Evolutionary conservation across 805 yeast species (phyloP).

Genomic region (Allodekkera sacchari): DNA sequence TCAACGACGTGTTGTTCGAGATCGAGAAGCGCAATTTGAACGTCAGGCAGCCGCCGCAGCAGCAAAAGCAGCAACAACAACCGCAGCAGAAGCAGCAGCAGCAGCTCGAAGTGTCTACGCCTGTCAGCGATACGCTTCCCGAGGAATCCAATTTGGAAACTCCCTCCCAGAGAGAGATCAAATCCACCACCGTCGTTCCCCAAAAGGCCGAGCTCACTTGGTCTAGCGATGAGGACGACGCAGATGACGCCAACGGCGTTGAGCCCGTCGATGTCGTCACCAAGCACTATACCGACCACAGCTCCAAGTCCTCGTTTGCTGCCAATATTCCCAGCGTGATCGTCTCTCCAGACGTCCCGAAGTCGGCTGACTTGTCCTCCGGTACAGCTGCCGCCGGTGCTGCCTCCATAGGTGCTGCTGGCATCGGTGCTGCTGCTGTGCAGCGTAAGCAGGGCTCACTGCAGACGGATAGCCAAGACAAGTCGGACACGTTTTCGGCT

Average conservation of each 20-base stretch:
- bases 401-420: no score
- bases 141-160: conserved; percentile 11
- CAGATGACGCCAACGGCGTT: conserved; percentile 21
- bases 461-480: not conserved
- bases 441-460: not conserved
- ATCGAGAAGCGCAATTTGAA: conserved; percentile 45
- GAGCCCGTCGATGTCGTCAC: no score
- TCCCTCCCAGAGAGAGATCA: conserved; percentile 30
- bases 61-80: conserved; percentile 1
- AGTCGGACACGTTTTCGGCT: no score
- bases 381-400: no score
- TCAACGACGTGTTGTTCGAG: conserved; percentile 81
- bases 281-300: no score
- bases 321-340: not conserved
- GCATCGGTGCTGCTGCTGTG: no score
- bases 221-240: conserved; percentile 79
- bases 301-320: no score
- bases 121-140: not conserved
- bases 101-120: not conserved
- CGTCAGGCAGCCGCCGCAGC: conserved; percentile 3
- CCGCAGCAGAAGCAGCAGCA: conserved; percentile 1
- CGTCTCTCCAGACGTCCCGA: no score
- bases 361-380: no score
- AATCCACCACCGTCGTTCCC: conserved; percentile 70
- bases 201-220: conserved; percentile 78